Conservation (phyloP, 192 early-diverging fungal genomes). For the Linnemannia exigua region DNA sequence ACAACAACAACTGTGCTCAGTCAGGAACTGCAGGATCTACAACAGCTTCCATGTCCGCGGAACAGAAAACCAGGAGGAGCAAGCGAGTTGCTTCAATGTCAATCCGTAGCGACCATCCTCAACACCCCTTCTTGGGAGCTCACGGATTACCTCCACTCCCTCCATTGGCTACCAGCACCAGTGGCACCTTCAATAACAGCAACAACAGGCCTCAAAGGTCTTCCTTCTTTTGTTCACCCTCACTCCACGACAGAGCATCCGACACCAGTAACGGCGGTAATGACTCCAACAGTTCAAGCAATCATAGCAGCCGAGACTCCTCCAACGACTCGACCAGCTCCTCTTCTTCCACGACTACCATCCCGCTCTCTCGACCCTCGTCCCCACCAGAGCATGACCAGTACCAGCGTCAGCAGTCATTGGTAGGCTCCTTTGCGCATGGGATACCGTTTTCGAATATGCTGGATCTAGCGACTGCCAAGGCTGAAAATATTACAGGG, state of each 20-base stretch:
- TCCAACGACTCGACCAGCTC: slow-evolving; percentile 3
- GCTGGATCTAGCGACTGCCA: slow-evolving; percentile 48
- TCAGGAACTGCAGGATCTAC: background rate
- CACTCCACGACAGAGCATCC: background rate
- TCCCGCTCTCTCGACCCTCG: slow-evolving; percentile 20
- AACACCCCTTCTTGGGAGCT: background rate
- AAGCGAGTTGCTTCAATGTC: slow-evolving; percentile 42
- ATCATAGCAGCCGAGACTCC: background rate
- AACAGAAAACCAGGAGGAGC: background rate
- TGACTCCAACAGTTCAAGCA: background rate
- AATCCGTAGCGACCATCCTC: background rate
- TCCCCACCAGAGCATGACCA: slow-evolving; percentile 2
- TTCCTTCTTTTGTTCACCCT: slow-evolving; percentile 31
- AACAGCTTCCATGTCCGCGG: background rate
- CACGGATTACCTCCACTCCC: slow-evolving; percentile 12
- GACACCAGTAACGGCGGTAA: background rate
- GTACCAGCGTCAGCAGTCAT: background rate
- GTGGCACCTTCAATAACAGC: slow-evolving; percentile 1
- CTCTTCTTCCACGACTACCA: slow-evolving; percentile 13
- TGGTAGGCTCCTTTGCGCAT: background rate
- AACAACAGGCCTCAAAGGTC: background rate
- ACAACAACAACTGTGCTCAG: background rate
- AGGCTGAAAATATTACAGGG: slow-evolving; percentile 51
- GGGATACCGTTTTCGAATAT: slow-evolving; percentile 39
- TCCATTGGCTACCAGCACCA: slow-evolving; percentile 9